Percentiles rank a stretch among this genome's conserved stretches.
phyloP scores from a whole-genome alignment of 2,329 filamentous ascomycete species.

The Cercospora citrullina region DNA sequence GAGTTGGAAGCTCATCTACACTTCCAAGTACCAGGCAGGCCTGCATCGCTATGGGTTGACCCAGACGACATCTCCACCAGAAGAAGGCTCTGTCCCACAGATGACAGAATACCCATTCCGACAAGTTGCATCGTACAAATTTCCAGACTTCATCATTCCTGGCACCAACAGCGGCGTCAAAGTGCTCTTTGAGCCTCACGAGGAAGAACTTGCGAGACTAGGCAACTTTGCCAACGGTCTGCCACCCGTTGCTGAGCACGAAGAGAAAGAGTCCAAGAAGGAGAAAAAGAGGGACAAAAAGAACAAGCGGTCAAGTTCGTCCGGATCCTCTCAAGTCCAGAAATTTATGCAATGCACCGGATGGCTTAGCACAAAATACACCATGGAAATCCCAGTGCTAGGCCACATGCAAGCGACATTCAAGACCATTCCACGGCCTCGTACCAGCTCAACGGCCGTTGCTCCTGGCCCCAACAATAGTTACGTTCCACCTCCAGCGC shows the following conservation, averaged over 20 bases:
- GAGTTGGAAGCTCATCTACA: conserved; percentile 18
- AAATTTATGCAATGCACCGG: conserved; percentile 21
- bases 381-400: conserved; percentile 18
- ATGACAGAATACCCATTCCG: conserved; percentile 19
- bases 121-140: conserved; percentile 15
- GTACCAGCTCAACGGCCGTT: not conserved
- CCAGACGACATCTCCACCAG: not conserved
- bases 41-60: conserved; percentile 13
- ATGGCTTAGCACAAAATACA: conserved; percentile 17
- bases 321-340: not conserved
- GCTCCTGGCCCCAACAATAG: not conserved
- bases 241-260: not conserved
- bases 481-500: not conserved
- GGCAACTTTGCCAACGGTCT: conserved; percentile 1
- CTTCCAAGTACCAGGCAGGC: conserved; percentile 14
- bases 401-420: conserved; percentile 8
- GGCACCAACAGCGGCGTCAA: conserved; percentile 10
- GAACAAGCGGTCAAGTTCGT: not conserved
- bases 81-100: not conserved
- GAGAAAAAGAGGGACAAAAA: not conserved
- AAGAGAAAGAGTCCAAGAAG: not conserved
- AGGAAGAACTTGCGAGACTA: conserved; percentile 15
- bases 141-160: conserved; percentile 17
- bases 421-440: conserved; percentile 5
- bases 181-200: conserved; percentile 19